Conservation (phyloP, 2,329 filamentous ascomycete species). For the Colletotrichum orbiculare region DNA sequence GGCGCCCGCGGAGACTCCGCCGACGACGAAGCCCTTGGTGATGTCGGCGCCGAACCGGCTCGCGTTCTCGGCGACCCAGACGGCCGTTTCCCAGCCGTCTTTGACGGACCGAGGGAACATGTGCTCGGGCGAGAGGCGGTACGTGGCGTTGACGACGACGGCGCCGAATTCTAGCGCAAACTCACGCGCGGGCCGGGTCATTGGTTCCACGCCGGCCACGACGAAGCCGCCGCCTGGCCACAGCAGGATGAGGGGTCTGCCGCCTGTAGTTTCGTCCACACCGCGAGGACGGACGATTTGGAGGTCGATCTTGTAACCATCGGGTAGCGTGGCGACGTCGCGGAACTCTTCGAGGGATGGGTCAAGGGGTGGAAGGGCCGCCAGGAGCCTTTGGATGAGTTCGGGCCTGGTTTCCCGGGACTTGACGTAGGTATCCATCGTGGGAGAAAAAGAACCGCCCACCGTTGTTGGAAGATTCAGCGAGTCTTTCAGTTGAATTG, state of each 20-base stretch:
- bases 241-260: conserved; percentile 10
- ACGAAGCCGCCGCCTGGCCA: conserved; percentile 27
- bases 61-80: conserved; percentile 47
- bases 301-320: conserved; percentile 25
- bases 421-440: conserved; percentile 19
- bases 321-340: conserved; percentile 20
- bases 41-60: conserved; percentile 46
- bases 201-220: conserved; percentile 28
- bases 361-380: conserved; percentile 20
- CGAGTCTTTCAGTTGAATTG: too few species aligned
- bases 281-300: conserved; percentile 24
- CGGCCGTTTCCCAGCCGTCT: conserved; percentile 55
- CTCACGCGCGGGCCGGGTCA: conserved; percentile 20
- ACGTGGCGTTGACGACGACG: conserved; percentile 59
- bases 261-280: background rate
- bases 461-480: background rate
- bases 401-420: conserved; percentile 16
- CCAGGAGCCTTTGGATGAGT: conserved; percentile 21
- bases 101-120: conserved; percentile 57
- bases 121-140: conserved; percentile 62
- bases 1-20: conserved; percentile 62
- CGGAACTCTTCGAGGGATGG: conserved; percentile 28
- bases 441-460: too few species aligned
- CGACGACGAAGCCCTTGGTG: conserved; percentile 58
- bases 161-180: conserved; percentile 40